phyloP scores from a whole-genome alignment of 768 basidiomycete species.

The Lentinula lateritia region DNA sequence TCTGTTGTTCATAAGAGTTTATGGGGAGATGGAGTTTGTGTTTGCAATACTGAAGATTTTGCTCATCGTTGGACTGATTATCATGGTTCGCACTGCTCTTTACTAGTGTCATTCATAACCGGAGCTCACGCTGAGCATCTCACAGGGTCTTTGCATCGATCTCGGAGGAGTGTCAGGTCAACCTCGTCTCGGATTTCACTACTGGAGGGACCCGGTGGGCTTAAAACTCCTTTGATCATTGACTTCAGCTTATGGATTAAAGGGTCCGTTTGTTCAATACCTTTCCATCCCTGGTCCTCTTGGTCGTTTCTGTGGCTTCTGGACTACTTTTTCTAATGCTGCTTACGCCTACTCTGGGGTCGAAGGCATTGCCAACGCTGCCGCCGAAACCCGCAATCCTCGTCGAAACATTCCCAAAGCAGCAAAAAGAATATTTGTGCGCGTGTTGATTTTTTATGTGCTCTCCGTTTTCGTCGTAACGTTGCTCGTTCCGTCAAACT shows the following conservation, averaged over 20 bases:
- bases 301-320: slow-evolving; percentile 49
- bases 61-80: slow-evolving; percentile 32
- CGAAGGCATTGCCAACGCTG: slow-evolving; percentile 33
- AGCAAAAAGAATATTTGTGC: slow-evolving; percentile 46
- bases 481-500: slow-evolving; percentile 60
- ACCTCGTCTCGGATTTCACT: slow-evolving; percentile 40
- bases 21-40: slow-evolving; percentile 53
- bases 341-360: slow-evolving; percentile 66
- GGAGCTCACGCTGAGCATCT: not conserved
- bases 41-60: slow-evolving; percentile 43
- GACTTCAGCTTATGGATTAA: not conserved
- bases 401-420: slow-evolving; percentile 62
- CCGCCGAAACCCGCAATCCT: slow-evolving; percentile 61
- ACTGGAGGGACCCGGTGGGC: slow-evolving; percentile 29
- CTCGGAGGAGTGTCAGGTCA: slow-evolving; percentile 44
- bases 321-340: slow-evolving; percentile 23
- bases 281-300: slow-evolving; percentile 4
- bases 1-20: slow-evolving; percentile 36
- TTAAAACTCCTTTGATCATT: not conserved
- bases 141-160: slow-evolving; percentile 39
- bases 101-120: too few species aligned
- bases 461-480: slow-evolving; percentile 58
- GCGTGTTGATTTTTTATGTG: slow-evolving; percentile 35
- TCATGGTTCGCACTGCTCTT: slow-evolving; percentile 19
- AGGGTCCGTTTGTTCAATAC: slow-evolving; percentile 8